Evolutionary conservation across 805 yeast genomes (phyloP), one percentile per base, ranked within the genome.

Genomic region (Candida anglica): DNA sequence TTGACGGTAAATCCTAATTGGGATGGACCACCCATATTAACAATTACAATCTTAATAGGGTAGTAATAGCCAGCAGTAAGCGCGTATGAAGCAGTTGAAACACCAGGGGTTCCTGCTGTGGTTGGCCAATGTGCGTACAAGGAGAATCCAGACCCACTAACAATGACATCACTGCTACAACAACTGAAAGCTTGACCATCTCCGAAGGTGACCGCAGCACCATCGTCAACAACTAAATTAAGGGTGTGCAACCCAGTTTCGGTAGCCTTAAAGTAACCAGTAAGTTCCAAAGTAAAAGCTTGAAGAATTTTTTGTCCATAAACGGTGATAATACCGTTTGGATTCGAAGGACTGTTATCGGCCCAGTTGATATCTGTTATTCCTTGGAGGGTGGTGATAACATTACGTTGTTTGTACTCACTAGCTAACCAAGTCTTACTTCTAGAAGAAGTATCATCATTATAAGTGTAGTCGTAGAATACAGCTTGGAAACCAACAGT

Each of bases 21-120:
- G 11, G 10, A 39, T 21, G 6, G 36, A 16, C n/a, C 28, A 13
- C 16, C 21, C 15, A 16, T n/a, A n/a, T 9, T 25, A 5, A 26
- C 34, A 5, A 25, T 15, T 11, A 18, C 24, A 30, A 30, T 16
- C 13, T 15, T 19, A 13, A 30, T 11, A 19, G 33, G 33, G 17
- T 30, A 30, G 33, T 30, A 30, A n/a, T 13, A 19, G 27, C 33
- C 33, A 6, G 27, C 28, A 6, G 28, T 19, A 21, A 30, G 33
- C 9, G 7, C 9, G 15, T 25, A 20, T 11, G 9, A 9, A 11
- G 23, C 23, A 21, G 23, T 9, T 9, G 23, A 9, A 21, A 11
- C 11, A 21, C 23, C 23, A 21, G 11, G 23, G 11, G 11, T 21
- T 9, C 23, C 23, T 21, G 23, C 11, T 9, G 23, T 11, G 10